Percentiles rank a stretch among this genome's conserved stretches.
These are phyloP conservation scores for Alopecurus myosuroides DNA, from an alignment of 176 grass and related monocot species.

Conservation along the genomic window DNA sequence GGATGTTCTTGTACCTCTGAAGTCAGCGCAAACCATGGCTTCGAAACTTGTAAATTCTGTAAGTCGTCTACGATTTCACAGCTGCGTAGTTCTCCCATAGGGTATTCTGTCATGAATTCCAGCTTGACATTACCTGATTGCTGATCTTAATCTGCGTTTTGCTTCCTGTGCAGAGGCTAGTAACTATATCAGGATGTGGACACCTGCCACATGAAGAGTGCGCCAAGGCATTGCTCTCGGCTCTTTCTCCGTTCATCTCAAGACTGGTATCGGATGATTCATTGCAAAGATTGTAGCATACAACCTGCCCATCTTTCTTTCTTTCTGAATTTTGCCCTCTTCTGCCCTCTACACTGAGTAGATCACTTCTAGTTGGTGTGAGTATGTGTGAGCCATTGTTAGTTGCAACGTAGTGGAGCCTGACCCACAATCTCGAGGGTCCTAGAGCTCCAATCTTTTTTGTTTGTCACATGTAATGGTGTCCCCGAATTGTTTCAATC, in stretches of 20 bases:
- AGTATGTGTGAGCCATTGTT: slow-evolving; percentile 33
- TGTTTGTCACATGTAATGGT: slow-evolving; percentile 39
- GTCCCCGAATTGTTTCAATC: slow-evolving; percentile 43
- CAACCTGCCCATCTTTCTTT: slow-evolving; percentile 12
- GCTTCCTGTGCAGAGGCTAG: slow-evolving; percentile 57
- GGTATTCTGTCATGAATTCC: not conserved
- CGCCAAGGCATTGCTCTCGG: slow-evolving; percentile 80
- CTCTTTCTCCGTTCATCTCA: slow-evolving; percentile 84
- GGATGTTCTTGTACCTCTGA: slow-evolving; percentile 79
- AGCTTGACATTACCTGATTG: not conserved
- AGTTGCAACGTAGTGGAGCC: slow-evolving; percentile 62
- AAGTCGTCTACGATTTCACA: slow-evolving; percentile 23
- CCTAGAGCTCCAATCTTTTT: slow-evolving; percentile 78
- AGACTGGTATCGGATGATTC: slow-evolving; percentile 55
- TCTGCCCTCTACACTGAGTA: slow-evolving; percentile 14
- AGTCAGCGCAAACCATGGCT: slow-evolving; percentile 83
- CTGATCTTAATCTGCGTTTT: not conserved
- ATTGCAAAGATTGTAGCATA: slow-evolving; percentile 62
- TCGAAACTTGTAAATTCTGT: slow-evolving; percentile 89
- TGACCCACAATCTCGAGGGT: slow-evolving; percentile 72
- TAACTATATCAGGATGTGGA: slow-evolving; percentile 85
- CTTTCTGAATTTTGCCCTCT: not conserved
- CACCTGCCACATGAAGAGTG: slow-evolving; percentile 98
- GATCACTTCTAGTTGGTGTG: slow-evolving; percentile 22
- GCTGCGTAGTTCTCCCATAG: not conserved